These are phyloP conservation scores for Clathrus columnatus DNA, from an alignment of 768 basidiomycete species.

Conservation along the genomic window DNA sequence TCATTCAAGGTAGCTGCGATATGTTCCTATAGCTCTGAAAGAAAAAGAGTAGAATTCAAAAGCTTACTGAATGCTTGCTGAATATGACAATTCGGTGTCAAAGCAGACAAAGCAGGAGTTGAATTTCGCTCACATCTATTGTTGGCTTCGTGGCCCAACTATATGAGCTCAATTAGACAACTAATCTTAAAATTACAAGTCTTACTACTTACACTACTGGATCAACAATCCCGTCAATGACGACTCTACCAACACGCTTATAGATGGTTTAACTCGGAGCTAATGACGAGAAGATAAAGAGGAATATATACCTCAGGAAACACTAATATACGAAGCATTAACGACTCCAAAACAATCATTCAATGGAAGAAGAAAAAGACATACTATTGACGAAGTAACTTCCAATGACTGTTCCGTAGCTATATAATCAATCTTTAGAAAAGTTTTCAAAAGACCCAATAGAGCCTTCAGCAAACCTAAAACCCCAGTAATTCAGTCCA, in stretches of 20 bases:
- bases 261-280: neutral
- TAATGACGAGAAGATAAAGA: too few species aligned
- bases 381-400: conserved; percentile 7
- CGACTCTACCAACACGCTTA: conserved; percentile 1
- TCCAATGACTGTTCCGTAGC: conserved; percentile 8
- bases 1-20: neutral
- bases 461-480: conserved; percentile 1
- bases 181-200: too few species aligned
- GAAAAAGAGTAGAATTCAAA: neutral
- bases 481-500: conserved; percentile 1
- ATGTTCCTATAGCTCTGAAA: neutral
- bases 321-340: neutral
- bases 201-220: neutral
- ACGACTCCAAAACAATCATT: too few species aligned
- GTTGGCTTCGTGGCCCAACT: too few species aligned
- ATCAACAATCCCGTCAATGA: conserved; percentile 5
- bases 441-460: too few species aligned
- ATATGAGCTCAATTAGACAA: neutral
- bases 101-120: too few species aligned
- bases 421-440: neutral
- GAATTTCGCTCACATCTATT: too few species aligned
- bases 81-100: too few species aligned
- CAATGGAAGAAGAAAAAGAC: neutral
- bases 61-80: too few species aligned
- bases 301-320: conserved; percentile 2